Evolutionary conservation across 2,329 filamentous ascomycete species (phyloP).

Genomic region (Fusarium agapanthi): DNA sequence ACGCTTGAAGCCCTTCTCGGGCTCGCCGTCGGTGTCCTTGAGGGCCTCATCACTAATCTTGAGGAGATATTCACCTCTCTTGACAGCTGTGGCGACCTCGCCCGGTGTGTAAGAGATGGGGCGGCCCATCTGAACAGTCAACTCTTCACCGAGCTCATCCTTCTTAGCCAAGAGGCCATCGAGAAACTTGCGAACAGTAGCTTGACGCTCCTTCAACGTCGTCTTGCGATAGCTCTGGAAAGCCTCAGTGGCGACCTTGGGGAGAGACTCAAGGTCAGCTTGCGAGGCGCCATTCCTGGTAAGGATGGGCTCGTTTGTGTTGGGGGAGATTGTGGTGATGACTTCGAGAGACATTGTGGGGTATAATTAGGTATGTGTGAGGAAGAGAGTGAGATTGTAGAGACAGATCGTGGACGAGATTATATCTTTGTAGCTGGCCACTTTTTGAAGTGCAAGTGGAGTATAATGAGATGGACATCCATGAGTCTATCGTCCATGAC

Average conservation of each 20-base stretch:
- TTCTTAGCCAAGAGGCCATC: constrained; percentile 74
- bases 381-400: neutral
- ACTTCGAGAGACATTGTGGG: constrained; percentile 68
- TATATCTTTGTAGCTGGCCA: constrained; percentile 28
- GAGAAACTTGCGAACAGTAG: constrained; percentile 82
- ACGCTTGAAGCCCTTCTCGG: constrained; percentile 87
- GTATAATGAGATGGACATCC: constrained; percentile 16
- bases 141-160: constrained; percentile 82
- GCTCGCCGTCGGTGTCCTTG: constrained; percentile 81
- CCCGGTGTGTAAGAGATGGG: constrained; percentile 87
- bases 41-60: constrained; percentile 83
- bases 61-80: constrained; percentile 84
- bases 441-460: constrained; percentile 35
- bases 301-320: constrained; percentile 84
- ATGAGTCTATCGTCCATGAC: constrained; percentile 3
- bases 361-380: neutral
- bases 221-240: constrained; percentile 83
- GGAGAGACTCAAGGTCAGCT: constrained; percentile 75
- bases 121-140: constrained; percentile 95
- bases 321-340: constrained; percentile 85
- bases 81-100: constrained; percentile 86
- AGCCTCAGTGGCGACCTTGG: constrained; percentile 74
- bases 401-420: neutral
- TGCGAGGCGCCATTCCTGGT: constrained; percentile 79
- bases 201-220: constrained; percentile 76